A percentile compares a stretch with the other conserved stretches of the same genome.
phyloP scores from a whole-genome alignment of 371 early-diverging fungal species.

The Catenaria anguillulae region DNA sequence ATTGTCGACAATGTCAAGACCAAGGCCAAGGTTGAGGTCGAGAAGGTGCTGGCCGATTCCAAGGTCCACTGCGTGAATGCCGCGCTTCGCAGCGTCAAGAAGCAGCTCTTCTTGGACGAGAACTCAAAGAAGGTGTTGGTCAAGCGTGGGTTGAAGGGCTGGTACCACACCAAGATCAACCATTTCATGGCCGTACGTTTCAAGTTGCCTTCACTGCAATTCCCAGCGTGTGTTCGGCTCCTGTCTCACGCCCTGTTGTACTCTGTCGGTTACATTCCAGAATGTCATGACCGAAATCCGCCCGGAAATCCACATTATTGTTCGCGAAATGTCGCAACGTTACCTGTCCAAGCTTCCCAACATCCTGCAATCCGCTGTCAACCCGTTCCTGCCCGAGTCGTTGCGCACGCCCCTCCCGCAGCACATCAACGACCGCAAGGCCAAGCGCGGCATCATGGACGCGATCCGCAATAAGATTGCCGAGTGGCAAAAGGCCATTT shows the following conservation, averaged over 20 bases:
- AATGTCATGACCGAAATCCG: too few relatives aligned
- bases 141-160: not conserved
- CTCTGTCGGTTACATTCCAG: too few relatives aligned
- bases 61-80: too few relatives aligned
- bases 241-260: too few relatives aligned
- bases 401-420: not conserved
- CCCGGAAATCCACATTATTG: too few relatives aligned
- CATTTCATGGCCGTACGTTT: not conserved
- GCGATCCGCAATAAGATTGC: not conserved
- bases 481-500: not conserved
- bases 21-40: not conserved
- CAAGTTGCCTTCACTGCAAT: too few relatives aligned
- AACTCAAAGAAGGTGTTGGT: too few relatives aligned
- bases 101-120: too few relatives aligned
- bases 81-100: too few relatives aligned
- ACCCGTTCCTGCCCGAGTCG: not conserved
- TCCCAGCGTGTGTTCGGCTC: too few relatives aligned
- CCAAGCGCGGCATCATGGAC: not conserved
- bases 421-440: not conserved
- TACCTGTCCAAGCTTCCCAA: too few relatives aligned
- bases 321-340: too few relatives aligned
- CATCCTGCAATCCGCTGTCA: not conserved
- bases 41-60: not conserved
- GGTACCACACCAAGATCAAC: not conserved
- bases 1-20: not conserved